Conservation (phyloP, 2,329 filamentous ascomycete species). For the Penicillium sp. region DNA sequence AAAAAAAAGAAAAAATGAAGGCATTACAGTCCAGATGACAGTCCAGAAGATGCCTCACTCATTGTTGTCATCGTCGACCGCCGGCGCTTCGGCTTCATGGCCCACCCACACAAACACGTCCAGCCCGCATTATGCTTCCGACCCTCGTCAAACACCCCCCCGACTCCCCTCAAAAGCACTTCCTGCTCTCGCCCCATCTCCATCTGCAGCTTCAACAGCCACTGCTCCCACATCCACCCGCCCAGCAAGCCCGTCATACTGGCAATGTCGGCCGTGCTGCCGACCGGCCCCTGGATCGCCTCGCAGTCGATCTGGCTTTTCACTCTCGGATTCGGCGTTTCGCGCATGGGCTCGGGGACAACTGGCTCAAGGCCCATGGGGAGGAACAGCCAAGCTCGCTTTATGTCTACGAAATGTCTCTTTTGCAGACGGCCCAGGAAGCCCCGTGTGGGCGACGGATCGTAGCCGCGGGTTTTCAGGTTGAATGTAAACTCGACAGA, state of each 20-base stretch:
- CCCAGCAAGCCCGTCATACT: constrained; percentile 77
- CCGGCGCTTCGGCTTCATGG: constrained; percentile 45
- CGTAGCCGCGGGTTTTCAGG: constrained; percentile 84
- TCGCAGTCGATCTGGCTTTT: constrained; percentile 51
- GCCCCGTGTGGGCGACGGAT: constrained; percentile 74
- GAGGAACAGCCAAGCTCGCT: constrained; percentile 82
- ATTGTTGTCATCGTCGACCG: constrained; percentile 5
- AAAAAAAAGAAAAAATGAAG: background rate
- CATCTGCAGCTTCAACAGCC: constrained; percentile 82
- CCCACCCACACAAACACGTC: constrained; percentile 59
- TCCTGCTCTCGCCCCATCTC: constrained; percentile 69
- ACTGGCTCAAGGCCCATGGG: constrained; percentile 64
- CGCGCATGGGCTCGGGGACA: constrained; percentile 43
- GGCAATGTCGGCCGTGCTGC: constrained; percentile 68
- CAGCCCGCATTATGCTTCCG: constrained; percentile 56
- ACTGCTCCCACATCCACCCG: constrained; percentile 92
- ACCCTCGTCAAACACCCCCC: constrained; percentile 57
- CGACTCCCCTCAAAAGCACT: constrained; percentile 53
- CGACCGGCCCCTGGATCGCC: constrained; percentile 53
- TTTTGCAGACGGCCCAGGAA: constrained; percentile 72
- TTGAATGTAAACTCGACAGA: constrained; percentile 90
- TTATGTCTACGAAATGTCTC: constrained; percentile 74
- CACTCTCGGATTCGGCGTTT: constrained; percentile 35
- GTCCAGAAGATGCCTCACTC: background rate
- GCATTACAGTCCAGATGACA: background rate